Conservation (phyloP, 148 eudicot genomes). For the Chenopodium formosanum region DNA sequence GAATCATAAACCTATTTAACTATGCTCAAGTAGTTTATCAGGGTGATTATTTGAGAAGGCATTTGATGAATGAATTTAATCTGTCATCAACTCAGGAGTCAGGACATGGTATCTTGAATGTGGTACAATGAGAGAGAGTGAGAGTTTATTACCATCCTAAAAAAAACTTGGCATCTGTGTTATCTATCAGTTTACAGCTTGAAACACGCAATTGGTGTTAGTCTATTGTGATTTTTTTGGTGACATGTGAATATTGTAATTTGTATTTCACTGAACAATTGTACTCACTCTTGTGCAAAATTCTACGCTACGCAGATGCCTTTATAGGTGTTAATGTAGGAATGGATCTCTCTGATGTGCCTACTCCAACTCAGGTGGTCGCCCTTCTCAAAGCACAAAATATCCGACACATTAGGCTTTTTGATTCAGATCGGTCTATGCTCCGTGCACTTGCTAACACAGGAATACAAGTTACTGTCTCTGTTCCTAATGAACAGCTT, state of each 20-base stretch:
- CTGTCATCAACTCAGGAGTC: too few species aligned
- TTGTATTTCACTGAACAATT: neutral
- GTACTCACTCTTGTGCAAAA: neutral
- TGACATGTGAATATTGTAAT: neutral
- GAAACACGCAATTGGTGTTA: neutral
- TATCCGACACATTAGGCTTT: slow-evolving; percentile 70
- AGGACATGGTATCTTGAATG: too few species aligned
- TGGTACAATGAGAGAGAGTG: too few species aligned
- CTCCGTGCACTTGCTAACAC: slow-evolving; percentile 77
- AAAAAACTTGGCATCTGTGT: neutral
- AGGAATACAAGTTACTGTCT: slow-evolving; percentile 67
- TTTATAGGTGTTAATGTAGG: slow-evolving; percentile 86
- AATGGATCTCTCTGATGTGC: slow-evolving; percentile 64
- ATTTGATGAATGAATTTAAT: too few species aligned
- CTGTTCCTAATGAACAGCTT: slow-evolving; percentile 84
- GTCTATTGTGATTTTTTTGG: neutral
- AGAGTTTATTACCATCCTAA: neutral
- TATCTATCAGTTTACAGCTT: neutral
- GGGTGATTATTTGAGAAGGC: too few species aligned
- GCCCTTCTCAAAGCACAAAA: slow-evolving; percentile 83
- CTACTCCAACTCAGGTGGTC: slow-evolving; percentile 78
- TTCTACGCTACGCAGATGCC: slow-evolving; percentile 46
- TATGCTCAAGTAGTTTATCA: too few species aligned
- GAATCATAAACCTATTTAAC: too few species aligned
- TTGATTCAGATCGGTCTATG: slow-evolving; percentile 71